These are phyloP conservation scores for Coleophoma cylindrospora DNA, from an alignment of 2,329 filamentous ascomycete species.

Conservation along the genomic window DNA sequence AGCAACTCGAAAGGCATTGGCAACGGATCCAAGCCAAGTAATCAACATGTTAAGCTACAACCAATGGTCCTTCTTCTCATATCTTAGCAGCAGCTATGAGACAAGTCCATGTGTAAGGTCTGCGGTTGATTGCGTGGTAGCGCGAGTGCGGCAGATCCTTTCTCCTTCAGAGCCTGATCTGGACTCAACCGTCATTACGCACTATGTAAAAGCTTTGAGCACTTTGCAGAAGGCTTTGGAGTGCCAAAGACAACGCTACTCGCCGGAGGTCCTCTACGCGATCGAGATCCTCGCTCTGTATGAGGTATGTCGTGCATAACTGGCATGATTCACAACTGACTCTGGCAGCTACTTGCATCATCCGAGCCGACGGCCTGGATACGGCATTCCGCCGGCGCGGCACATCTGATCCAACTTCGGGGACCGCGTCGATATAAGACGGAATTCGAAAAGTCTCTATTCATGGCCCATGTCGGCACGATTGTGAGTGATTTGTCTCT, in stretches of 20 bases:
- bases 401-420: slow-evolving; percentile 25
- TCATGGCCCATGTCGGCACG: slow-evolving; percentile 28
- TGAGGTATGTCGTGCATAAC: slow-evolving; percentile 14
- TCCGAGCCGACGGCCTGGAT: slow-evolving; percentile 24
- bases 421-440: slow-evolving; percentile 24
- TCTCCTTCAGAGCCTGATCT: slow-evolving; percentile 8
- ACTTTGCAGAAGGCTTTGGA: slow-evolving; percentile 19
- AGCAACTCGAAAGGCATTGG: slow-evolving; percentile 14
- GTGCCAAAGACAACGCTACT: slow-evolving; percentile 11
- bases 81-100: slow-evolving; percentile 20
- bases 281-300: slow-evolving; percentile 20
- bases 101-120: slow-evolving; percentile 18
- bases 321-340: slow-evolving; percentile 6
- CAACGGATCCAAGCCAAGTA: slow-evolving; percentile 15
- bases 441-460: slow-evolving; percentile 30
- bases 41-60: slow-evolving; percentile 16
- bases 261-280: slow-evolving; percentile 19
- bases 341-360: slow-evolving; percentile 26
- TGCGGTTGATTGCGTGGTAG: slow-evolving; percentile 21
- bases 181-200: slow-evolving; percentile 11
- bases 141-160: slow-evolving; percentile 19
- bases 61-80: slow-evolving; percentile 22
- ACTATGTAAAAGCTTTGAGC: slow-evolving; percentile 17
- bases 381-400: slow-evolving; percentile 27
- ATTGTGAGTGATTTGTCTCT: slow-evolving; percentile 14